Evolutionary conservation across 1,284 basidiomycete species (phyloP).

Genomic region (Irpex sp.): DNA sequence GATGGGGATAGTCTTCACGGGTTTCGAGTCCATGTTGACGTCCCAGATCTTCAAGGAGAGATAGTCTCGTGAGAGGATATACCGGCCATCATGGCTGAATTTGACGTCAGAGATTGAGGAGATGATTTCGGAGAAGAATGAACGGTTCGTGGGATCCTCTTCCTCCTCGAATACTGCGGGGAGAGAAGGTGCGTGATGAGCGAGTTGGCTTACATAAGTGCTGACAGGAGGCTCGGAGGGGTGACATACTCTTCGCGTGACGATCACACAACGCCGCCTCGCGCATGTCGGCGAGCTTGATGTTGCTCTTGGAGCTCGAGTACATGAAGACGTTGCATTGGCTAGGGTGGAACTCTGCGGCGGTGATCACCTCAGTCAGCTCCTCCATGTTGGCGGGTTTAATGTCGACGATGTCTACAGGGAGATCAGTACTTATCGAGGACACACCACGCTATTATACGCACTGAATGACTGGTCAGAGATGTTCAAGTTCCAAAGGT

Average conservation of each 20-base stretch:
- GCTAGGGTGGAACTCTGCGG: slow-evolving; percentile 96
- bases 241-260: slow-evolving; percentile 86
- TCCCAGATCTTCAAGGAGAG: slow-evolving; percentile 99
- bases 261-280: slow-evolving; percentile 96
- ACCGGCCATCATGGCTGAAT: slow-evolving; percentile 95
- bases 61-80: slow-evolving; percentile 96
- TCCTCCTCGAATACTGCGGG: slow-evolving; percentile 91
- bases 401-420: slow-evolving; percentile 98
- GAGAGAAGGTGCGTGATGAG: slow-evolving; percentile 7
- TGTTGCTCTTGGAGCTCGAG: slow-evolving; percentile 98
- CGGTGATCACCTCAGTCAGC: slow-evolving; percentile 98
- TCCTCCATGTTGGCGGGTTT: slow-evolving; percentile 99
- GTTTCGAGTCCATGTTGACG: slow-evolving; percentile 97
- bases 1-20: slow-evolving; percentile 97
- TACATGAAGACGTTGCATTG: slow-evolving; percentile 99
- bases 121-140: slow-evolving; percentile 99
- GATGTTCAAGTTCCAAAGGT: slow-evolving; percentile 98
- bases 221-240: slow-evolving; percentile 1
- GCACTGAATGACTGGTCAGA: slow-evolving; percentile 98
- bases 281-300: slow-evolving; percentile 99
- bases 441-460: slow-evolving; percentile 28
- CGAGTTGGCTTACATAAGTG: slow-evolving; percentile 1
- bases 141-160: slow-evolving; percentile 94
- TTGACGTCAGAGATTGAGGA: slow-evolving; percentile 99
- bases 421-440: slow-evolving; percentile 3